phyloP scores from a whole-genome alignment of 1,139 yeast genomes.

The Geotrichum carabidarum region DNA sequence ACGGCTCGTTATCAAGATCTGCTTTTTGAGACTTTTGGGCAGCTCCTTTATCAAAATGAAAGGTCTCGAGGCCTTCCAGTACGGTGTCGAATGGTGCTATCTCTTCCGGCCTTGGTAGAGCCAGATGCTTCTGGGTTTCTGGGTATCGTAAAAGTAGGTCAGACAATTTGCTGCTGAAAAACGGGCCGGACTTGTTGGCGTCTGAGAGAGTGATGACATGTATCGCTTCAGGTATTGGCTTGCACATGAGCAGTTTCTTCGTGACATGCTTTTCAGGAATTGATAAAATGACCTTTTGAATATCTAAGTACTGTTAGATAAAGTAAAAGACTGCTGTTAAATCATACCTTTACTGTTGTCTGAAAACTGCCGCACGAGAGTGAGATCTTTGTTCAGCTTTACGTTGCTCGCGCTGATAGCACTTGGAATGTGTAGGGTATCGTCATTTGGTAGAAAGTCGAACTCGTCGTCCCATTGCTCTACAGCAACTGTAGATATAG shows the following conservation, averaged over 20 bases:
- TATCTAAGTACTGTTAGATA: slow-evolving; percentile 4
- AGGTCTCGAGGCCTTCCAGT: slow-evolving; percentile 3
- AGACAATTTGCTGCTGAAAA: slow-evolving; percentile 12
- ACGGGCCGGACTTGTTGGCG: slow-evolving; percentile 17
- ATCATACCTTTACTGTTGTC: slow-evolving; percentile 16
- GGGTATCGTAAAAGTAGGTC: slow-evolving; percentile 1
- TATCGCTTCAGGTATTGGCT: slow-evolving; percentile 17
- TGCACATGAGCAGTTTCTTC: slow-evolving; percentile 8
- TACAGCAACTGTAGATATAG: background rate
- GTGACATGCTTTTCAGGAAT: slow-evolving; percentile 16
- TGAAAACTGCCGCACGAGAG: slow-evolving; percentile 15
- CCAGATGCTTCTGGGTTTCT: background rate
- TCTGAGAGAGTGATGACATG: slow-evolving; percentile 14
- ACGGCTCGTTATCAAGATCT: background rate
- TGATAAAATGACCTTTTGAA: slow-evolving; percentile 16
- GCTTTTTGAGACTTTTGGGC: background rate
- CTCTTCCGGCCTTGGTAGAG: background rate
- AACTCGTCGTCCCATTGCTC: slow-evolving; percentile 19
- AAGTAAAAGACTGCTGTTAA: background rate
- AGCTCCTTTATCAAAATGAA: background rate
- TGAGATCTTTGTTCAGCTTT: slow-evolving; percentile 16
- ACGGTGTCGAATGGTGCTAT: background rate
- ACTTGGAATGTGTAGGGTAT: slow-evolving; percentile 12
- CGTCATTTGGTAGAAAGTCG: slow-evolving; percentile 9
- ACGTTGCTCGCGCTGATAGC: slow-evolving; percentile 10